These are phyloP conservation scores for Scheffersomyces ergatensis DNA, from an alignment of 805 yeast species.

Conservation along the genomic window DNA sequence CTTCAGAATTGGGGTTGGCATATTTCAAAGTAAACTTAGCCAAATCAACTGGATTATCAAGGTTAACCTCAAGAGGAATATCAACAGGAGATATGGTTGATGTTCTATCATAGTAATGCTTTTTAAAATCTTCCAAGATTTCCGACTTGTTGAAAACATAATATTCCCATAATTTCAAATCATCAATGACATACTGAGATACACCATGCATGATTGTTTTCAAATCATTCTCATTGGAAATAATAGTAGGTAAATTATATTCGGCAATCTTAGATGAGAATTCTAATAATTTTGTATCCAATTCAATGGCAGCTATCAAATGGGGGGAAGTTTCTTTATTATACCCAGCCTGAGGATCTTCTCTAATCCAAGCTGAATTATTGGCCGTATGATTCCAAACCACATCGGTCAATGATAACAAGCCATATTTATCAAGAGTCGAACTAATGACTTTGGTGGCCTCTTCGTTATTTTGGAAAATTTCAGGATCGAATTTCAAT, in stretches of 20 bases:
- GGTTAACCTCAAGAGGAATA: slow-evolving; percentile 43
- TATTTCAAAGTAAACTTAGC: slow-evolving; percentile 46
- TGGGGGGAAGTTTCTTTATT: slow-evolving; percentile 88
- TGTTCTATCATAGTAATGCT: slow-evolving; percentile 29
- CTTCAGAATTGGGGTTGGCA: slow-evolving; percentile 37
- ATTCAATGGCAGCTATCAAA: slow-evolving; percentile 75
- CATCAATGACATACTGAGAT: slow-evolving; percentile 61
- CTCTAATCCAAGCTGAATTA: slow-evolving; percentile 80
- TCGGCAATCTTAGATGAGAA: slow-evolving; percentile 59
- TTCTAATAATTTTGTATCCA: slow-evolving; percentile 66
- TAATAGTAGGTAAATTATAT: slow-evolving; percentile 59
- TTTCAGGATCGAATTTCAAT: slow-evolving; percentile 63
- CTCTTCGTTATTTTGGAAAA: slow-evolving; percentile 55
- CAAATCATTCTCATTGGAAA: slow-evolving; percentile 55
- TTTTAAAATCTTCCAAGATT: slow-evolving; percentile 37
- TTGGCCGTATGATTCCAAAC: slow-evolving; percentile 95
- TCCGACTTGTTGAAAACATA: slow-evolving; percentile 64
- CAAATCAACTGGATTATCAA: slow-evolving; percentile 37
- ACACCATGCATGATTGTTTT: slow-evolving; percentile 64
- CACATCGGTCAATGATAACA: slow-evolving; percentile 83
- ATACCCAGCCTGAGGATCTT: slow-evolving; percentile 90
- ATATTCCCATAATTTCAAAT: slow-evolving; percentile 80
- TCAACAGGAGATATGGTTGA: slow-evolving; percentile 26
- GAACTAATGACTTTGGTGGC: slow-evolving; percentile 49
- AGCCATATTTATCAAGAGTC: slow-evolving; percentile 53